phyloP scores from a whole-genome alignment of 192 early-diverging fungal species.

The Glomus cerebriforme region DNA sequence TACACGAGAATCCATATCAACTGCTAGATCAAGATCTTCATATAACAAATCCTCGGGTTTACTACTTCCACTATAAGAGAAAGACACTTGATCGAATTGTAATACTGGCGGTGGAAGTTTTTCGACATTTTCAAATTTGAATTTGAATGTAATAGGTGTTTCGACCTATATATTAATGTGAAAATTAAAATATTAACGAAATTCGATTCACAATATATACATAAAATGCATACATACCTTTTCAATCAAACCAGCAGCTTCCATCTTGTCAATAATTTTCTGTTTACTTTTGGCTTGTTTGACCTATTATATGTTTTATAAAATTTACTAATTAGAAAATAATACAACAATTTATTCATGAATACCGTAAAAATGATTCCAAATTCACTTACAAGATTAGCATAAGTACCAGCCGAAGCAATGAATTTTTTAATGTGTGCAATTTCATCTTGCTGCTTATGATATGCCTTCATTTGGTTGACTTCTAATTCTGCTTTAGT shows the following conservation, averaged over 20 bases:
- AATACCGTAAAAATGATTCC: neutral
- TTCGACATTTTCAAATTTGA: constrained; percentile 83
- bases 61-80: constrained; percentile 79
- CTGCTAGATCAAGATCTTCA: constrained; percentile 86
- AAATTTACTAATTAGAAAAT: neutral
- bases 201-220: neutral
- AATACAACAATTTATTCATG: neutral
- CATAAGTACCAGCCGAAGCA: constrained; percentile 97
- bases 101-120: constrained; percentile 96
- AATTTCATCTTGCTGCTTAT: constrained; percentile 99
- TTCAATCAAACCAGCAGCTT: constrained; percentile 96
- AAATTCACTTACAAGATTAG: constrained; percentile 79
- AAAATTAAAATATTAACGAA: no score
- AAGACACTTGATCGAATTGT: constrained; percentile 88
- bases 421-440: constrained; percentile 99
- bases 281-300: constrained; percentile 98
- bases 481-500: constrained; percentile 93
- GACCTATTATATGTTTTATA: constrained; percentile 22
- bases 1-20: constrained; percentile 98
- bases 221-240: constrained; percentile 63
- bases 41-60: constrained; percentile 84
- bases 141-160: constrained; percentile 72
- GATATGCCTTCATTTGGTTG: constrained; percentile 99
- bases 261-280: constrained; percentile 99
- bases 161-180: neutral